Evolutionary conservation across 805 yeast genomes (phyloP).

Genomic region (Barnettozyma salicaria): DNA sequence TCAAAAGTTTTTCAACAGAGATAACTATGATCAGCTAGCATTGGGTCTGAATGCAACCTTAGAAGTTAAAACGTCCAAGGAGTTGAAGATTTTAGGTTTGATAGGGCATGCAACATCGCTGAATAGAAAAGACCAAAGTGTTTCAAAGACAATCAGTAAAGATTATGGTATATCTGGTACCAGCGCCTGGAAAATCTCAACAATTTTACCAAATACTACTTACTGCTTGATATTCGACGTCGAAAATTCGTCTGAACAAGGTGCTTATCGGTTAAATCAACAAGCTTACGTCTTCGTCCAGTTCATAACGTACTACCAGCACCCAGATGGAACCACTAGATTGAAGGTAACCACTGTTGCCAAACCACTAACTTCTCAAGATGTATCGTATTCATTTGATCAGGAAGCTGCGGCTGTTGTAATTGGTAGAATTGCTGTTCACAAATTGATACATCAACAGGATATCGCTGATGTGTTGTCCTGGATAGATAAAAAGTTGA

Average conservation of each 20-base stretch:
- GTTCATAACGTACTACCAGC: conserved; percentile 56
- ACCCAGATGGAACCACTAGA: conserved; percentile 50
- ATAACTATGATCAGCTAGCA: conserved; percentile 33
- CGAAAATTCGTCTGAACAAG: conserved; percentile 15
- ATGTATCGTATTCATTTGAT: conserved; percentile 47
- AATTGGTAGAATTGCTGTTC: conserved; percentile 48
- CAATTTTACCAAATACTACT: conserved; percentile 50
- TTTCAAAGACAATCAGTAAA: conserved; percentile 18
- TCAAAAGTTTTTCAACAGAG: conserved; percentile 42
- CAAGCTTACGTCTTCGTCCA: conserved; percentile 38
- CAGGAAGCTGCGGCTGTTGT: conserved; percentile 66
- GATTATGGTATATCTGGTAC: conserved; percentile 45
- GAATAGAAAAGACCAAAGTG: conserved; percentile 23
- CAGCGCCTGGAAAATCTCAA: conserved; percentile 54
- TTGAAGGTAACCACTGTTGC: conserved; percentile 56
- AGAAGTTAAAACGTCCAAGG: conserved; percentile 46
- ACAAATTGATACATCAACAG: conserved; percentile 24
- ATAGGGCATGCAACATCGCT: conserved; percentile 58
- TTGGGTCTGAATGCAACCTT: conserved; percentile 57
- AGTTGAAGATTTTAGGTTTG: conserved; percentile 50
- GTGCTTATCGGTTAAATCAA: conserved; percentile 10
- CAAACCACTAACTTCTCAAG: conserved; percentile 37
- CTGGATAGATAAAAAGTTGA: conserved; percentile 43
- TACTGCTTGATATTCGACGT: conserved; percentile 56
- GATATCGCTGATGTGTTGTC: conserved; percentile 37